These are phyloP conservation scores for Xylariales sp. DNA, from an alignment of 2,329 filamentous ascomycete genomes.

Conservation along the genomic window DNA sequence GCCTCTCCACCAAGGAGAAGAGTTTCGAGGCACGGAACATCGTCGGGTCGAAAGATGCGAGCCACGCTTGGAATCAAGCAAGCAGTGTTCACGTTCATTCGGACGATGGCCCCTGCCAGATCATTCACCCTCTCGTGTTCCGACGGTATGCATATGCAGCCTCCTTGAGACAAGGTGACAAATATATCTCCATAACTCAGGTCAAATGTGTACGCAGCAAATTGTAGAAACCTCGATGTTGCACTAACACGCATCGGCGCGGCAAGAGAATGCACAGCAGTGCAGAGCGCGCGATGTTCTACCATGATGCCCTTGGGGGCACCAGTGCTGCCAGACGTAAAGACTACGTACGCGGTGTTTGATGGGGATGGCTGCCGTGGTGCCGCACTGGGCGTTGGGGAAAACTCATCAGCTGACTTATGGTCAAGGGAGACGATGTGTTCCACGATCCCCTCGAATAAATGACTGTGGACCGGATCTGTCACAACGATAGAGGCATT, in stretches of 20 bases:
- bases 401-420: too few relatives aligned
- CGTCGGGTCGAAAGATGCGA: neutral
- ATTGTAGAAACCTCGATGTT: constrained; percentile 28
- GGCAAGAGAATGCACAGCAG: neutral
- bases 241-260: constrained; percentile 39
- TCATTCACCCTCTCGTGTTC: neutral
- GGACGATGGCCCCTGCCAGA: neutral
- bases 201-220: constrained; percentile 9
- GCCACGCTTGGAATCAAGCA: constrained; percentile 1
- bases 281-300: constrained; percentile 1
- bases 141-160: constrained; percentile 1
- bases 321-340: constrained; percentile 8
- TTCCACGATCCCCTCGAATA: neutral
- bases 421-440: neutral
- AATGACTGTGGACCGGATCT: neutral
- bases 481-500: neutral
- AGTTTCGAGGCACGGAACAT: constrained; percentile 2
- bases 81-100: constrained; percentile 1
- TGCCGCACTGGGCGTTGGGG: neutral
- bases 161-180: neutral
- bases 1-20: constrained; percentile 1
- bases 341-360: neutral
- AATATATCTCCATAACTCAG: constrained; percentile 1
- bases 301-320: constrained; percentile 6
- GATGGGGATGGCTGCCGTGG: neutral